phyloP scores from a whole-genome alignment of 805 yeast genomes.

The Starmerella sirachaensis region DNA sequence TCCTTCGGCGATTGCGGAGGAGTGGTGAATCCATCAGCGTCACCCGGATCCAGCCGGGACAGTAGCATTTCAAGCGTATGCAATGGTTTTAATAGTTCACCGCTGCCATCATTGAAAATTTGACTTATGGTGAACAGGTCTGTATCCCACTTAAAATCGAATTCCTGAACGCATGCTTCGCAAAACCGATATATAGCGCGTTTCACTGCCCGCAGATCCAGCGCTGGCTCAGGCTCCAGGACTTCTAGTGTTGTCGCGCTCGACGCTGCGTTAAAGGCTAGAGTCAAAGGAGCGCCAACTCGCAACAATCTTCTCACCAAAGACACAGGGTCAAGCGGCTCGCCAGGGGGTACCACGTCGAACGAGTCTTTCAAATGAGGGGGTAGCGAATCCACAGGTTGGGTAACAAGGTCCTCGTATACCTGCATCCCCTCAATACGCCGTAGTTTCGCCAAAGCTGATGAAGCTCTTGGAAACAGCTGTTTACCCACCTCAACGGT shows the following conservation, averaged over 20 bases:
- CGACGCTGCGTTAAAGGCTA: constrained; percentile 57
- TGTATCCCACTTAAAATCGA: constrained; percentile 57
- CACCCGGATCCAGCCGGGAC: constrained; percentile 30
- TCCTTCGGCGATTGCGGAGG: constrained; percentile 7
- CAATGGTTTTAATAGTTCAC: constrained; percentile 62
- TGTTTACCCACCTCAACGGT: constrained; percentile 44
- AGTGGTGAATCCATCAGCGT: constrained; percentile 1
- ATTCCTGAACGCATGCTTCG: constrained; percentile 66
- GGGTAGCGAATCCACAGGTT: constrained; percentile 19
- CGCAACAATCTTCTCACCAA: constrained; percentile 80
- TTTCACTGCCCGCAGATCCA: constrained; percentile 74
- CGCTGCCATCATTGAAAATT: constrained; percentile 72
- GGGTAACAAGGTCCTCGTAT: constrained; percentile 44
- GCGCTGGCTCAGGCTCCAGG: constrained; percentile 55
- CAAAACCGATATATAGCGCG: constrained; percentile 83
- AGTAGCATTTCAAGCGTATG: constrained; percentile 57
- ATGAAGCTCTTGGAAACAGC: constrained; percentile 52
- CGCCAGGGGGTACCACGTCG: constrained; percentile 47
- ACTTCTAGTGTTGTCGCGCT: constrained; percentile 31
- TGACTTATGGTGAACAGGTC: constrained; percentile 81
- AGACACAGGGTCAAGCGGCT: constrained; percentile 79
- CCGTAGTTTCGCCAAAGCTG: constrained; percentile 43
- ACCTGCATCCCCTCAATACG: constrained; percentile 57
- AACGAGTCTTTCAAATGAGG: constrained; percentile 28
- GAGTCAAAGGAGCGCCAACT: constrained; percentile 84